Conservation (phyloP, 225 moss, liverwort and hornwort species). For the Marchantia polymorpha region DNA sequence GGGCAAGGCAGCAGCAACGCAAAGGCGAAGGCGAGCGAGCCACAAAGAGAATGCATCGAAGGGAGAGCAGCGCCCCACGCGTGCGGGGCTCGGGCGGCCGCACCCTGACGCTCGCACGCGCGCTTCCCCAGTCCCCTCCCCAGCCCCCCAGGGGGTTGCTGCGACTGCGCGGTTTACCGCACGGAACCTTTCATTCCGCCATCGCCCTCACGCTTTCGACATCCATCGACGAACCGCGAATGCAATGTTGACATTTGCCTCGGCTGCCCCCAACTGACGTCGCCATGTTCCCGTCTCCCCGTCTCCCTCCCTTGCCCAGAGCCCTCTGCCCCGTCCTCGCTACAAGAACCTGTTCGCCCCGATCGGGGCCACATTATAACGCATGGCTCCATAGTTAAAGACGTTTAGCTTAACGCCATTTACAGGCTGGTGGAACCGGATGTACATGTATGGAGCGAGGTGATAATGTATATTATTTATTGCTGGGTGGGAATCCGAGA, state of each 20-base stretch:
- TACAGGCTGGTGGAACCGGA: constrained; percentile 26
- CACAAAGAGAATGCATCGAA: constrained; percentile 9
- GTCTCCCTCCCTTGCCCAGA: neutral
- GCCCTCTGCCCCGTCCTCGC: neutral
- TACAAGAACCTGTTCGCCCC: constrained; percentile 3
- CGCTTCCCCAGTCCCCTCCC: no score
- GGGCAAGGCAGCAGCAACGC: neutral
- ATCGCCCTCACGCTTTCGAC: constrained; percentile 7
- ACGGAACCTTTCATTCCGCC: constrained; percentile 12
- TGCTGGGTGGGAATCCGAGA: constrained; percentile 28
- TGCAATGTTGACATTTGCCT: neutral
- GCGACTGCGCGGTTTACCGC: constrained; percentile 27
- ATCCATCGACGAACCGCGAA: neutral
- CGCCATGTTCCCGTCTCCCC: neutral
- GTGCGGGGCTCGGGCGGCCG: constrained; percentile 19
- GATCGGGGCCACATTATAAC: constrained; percentile 1
- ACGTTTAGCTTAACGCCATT: constrained; percentile 22
- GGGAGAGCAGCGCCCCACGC: constrained; percentile 27
- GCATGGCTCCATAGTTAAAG: constrained; percentile 20
- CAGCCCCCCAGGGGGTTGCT: no score
- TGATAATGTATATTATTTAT: constrained; percentile 30
- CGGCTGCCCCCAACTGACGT: neutral
- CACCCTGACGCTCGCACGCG: constrained; percentile 20
- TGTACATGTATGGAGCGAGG: constrained; percentile 18
- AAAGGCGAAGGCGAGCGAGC: constrained; percentile 1